Evolutionary conservation across 352 stramenopile genomes (phyloP).

Genomic region (Thraustotheca clavata): DNA sequence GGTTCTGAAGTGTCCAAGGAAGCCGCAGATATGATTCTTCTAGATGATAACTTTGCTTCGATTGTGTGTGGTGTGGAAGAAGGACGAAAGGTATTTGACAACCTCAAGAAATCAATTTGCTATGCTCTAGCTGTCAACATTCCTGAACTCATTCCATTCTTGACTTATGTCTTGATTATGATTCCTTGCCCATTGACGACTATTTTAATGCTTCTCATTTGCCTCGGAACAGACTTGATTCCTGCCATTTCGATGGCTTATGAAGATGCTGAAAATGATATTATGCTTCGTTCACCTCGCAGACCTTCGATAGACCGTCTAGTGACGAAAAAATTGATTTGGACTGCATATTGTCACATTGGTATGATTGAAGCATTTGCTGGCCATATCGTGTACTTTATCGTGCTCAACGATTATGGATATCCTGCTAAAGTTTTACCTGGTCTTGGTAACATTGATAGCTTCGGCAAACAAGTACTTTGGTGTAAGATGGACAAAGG

Average conservation of each 20-base stretch:
- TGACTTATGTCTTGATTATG: conserved; percentile 77
- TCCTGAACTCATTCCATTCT: conserved; percentile 77
- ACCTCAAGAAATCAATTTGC: conserved; percentile 91
- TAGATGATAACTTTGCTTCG: conserved; percentile 97
- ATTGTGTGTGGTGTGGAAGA: conserved; percentile 93
- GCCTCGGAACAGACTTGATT: conserved; percentile 89
- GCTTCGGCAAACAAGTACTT: conserved; percentile 58
- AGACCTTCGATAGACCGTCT: conserved; percentile 78
- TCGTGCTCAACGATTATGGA: conserved; percentile 84
- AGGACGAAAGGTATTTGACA: conserved; percentile 93
- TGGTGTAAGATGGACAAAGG: conserved; percentile 65
- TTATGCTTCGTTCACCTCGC: conserved; percentile 74
- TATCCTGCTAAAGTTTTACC: conserved; percentile 53
- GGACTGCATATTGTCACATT: conserved; percentile 81
- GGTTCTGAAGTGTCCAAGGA: conserved; percentile 94
- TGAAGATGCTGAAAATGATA: conserved; percentile 79
- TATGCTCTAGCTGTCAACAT: conserved; percentile 91
- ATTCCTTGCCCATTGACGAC: conserved; percentile 85
- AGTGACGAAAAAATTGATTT: conserved; percentile 86
- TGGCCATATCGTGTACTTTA: conserved; percentile 85
- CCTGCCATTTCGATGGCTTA: conserved; percentile 90
- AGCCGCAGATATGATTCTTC: conserved; percentile 92
- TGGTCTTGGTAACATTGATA: conserved; percentile 41
- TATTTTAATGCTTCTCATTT: conserved; percentile 88
- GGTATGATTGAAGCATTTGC: conserved; percentile 79